These are phyloP conservation scores for Scenedesmus sp. DNA, from an alignment of 163 green algal species.

Conservation along the genomic window DNA sequence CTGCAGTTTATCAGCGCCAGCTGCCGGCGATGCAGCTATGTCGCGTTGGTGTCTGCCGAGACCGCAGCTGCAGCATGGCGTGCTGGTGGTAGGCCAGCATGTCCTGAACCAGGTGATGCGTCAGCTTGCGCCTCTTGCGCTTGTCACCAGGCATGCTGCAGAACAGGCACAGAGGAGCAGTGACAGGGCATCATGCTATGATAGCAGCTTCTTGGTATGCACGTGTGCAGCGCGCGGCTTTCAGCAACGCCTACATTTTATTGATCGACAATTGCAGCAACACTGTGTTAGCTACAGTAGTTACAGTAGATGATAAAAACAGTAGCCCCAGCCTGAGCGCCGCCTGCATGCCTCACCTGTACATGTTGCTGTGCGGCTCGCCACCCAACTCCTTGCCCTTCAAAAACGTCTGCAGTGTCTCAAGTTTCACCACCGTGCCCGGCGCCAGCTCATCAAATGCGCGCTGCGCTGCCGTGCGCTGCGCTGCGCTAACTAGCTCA, in stretches of 20 bases:
- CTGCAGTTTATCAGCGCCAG: not conserved
- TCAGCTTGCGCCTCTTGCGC: not conserved
- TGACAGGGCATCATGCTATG: not conserved
- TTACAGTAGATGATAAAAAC: not conserved
- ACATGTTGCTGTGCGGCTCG: not conserved
- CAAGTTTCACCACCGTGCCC: not conserved
- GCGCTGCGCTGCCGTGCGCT: not conserved
- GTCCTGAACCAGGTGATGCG: conserved; percentile 25
- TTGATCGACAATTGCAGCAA: too few species aligned
- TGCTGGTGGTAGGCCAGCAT: conserved; percentile 22
- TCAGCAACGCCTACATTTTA: not conserved
- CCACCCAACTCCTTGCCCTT: not conserved
- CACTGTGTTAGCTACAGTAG: too few species aligned
- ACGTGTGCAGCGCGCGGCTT: not conserved
- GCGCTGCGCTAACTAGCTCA: not conserved
- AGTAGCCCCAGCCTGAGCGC: too few species aligned
- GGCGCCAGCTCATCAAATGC: not conserved
- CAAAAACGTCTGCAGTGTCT: not conserved
- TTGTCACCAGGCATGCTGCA: not conserved
- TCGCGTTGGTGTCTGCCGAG: not conserved
- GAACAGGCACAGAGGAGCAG: not conserved
- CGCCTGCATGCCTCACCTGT: not conserved
- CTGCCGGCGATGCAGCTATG: not conserved
- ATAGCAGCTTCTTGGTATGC: not conserved
- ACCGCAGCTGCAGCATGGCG: not conserved